Evolutionary conservation across 371 early-diverging fungal genomes (phyloP).

Genomic region (Mortierella sp.): DNA sequence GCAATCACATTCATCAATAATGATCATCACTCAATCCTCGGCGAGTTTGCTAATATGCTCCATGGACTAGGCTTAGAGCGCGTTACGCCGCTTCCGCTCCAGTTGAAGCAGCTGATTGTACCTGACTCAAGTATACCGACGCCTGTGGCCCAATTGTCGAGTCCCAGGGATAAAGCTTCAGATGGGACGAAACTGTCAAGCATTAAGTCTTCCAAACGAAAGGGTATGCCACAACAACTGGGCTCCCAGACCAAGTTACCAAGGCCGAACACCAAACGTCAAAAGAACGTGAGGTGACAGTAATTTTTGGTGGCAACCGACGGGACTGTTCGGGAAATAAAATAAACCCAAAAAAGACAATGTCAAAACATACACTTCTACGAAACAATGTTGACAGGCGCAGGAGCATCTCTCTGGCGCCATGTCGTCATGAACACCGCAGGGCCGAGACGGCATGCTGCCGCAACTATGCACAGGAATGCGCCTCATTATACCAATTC

Average conservation of each 20-base stretch:
- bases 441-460: constrained; percentile 4
- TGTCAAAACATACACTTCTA: not conserved
- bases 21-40: constrained; percentile 64
- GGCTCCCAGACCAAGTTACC: not conserved
- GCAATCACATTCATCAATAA: constrained; percentile 74
- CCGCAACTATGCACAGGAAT: constrained; percentile 6
- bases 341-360: not conserved
- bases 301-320: constrained; percentile 2
- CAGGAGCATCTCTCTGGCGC: constrained; percentile 25
- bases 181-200: not conserved
- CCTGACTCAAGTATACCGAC: not conserved
- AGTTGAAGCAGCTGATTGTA: constrained; percentile 52
- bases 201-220: constrained; percentile 4
- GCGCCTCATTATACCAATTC: constrained; percentile 1
- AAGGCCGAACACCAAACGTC: not conserved
- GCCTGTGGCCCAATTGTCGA: not conserved
- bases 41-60: constrained; percentile 64
- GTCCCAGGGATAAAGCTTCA: not conserved
- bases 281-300: not conserved
- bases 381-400: constrained; percentile 9
- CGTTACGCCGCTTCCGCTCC: constrained; percentile 69
- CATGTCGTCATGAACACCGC: constrained; percentile 10
- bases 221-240: not conserved
- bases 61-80: constrained; percentile 57
- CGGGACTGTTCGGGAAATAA: not conserved